Evolutionary conservation across 2,329 filamentous ascomycete species (phyloP).

Genomic region (Stagonosporopsis chrysanthemi): DNA sequence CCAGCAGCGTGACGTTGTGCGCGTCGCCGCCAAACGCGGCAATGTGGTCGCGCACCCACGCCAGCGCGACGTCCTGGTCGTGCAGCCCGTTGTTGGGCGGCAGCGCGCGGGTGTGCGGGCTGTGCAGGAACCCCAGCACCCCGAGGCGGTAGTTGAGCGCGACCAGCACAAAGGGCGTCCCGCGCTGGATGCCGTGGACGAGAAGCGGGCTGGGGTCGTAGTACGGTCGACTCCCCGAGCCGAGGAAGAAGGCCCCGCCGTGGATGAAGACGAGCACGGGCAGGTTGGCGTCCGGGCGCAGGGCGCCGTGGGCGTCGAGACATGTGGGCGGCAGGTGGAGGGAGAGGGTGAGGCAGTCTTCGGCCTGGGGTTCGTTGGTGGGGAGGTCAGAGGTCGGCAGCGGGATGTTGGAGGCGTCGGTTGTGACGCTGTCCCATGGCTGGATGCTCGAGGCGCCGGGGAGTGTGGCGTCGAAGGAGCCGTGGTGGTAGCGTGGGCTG

Average conservation of each 20-base stretch:
- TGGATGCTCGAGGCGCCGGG: slow-evolving; percentile 25
- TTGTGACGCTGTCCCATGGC: slow-evolving; percentile 24
- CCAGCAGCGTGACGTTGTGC: slow-evolving; percentile 48
- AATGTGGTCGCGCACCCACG: slow-evolving; percentile 49
- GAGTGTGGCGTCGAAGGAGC: slow-evolving; percentile 23
- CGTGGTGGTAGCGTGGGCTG: slow-evolving; percentile 2
- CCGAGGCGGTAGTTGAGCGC: slow-evolving; percentile 37
- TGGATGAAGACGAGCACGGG: slow-evolving; percentile 63
- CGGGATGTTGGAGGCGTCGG: slow-evolving; percentile 28
- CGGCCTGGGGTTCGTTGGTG: slow-evolving; percentile 24
- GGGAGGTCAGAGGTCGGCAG: slow-evolving; percentile 24
- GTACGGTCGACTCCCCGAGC: slow-evolving; percentile 60
- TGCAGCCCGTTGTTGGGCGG: slow-evolving; percentile 39
- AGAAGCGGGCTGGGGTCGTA: slow-evolving; percentile 51
- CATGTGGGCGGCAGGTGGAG: slow-evolving; percentile 48
- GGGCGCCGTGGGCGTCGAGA: slow-evolving; percentile 41
- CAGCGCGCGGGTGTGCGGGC: slow-evolving; percentile 47
- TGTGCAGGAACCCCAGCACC: slow-evolving; percentile 50
- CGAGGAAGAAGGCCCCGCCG: slow-evolving; percentile 59
- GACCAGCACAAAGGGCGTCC: slow-evolving; percentile 18
- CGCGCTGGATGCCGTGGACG: slow-evolving; percentile 10
- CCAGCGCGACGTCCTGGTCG: slow-evolving; percentile 46
- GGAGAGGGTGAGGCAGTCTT: slow-evolving; percentile 58
- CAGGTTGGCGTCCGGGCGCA: slow-evolving; percentile 36
- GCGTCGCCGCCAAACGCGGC: slow-evolving; percentile 47